Percentiles rank a stretch among this genome's conserved stretches.
These are phyloP conservation scores for Platanus orientalis DNA, from an alignment of 164 flowering plant species.

Conservation along the genomic window DNA sequence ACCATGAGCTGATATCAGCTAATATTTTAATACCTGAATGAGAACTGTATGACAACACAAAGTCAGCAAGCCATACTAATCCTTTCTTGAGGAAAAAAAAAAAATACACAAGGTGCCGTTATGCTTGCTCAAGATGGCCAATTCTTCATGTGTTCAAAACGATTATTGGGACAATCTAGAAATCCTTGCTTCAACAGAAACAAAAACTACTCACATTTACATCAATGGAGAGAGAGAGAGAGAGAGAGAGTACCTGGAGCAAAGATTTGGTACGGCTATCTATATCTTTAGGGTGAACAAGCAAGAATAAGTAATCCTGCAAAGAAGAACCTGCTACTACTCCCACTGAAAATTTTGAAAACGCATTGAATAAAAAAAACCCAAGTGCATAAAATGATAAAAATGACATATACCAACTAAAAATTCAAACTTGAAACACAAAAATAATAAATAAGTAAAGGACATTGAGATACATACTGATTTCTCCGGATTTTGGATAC, in stretches of 20 bases:
- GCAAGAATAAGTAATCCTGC: conserved; percentile 26
- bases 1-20: no score
- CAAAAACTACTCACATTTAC: background rate
- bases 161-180: no score
- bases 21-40: no score
- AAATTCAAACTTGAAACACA: background rate
- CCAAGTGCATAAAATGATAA: background rate
- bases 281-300: conserved; percentile 50
- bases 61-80: no score
- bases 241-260: conserved; percentile 39
- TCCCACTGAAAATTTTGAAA: conserved; percentile 4
- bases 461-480: no score
- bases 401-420: background rate
- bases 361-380: background rate
- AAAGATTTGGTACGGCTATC: conserved; percentile 33
- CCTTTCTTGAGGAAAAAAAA: no score
- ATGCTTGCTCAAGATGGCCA: background rate
- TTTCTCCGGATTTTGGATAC: conserved; percentile 7
- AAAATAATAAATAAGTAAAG: no score
- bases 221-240: background rate
- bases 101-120: background rate
- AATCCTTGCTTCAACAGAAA: background rate
- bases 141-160: background rate
- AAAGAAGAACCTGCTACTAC: conserved; percentile 13
- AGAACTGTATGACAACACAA: no score